These are phyloP conservation scores for Odonthalia washingtoniensis DNA, from an alignment of 31 red algal species.

Conservation along the genomic window DNA sequence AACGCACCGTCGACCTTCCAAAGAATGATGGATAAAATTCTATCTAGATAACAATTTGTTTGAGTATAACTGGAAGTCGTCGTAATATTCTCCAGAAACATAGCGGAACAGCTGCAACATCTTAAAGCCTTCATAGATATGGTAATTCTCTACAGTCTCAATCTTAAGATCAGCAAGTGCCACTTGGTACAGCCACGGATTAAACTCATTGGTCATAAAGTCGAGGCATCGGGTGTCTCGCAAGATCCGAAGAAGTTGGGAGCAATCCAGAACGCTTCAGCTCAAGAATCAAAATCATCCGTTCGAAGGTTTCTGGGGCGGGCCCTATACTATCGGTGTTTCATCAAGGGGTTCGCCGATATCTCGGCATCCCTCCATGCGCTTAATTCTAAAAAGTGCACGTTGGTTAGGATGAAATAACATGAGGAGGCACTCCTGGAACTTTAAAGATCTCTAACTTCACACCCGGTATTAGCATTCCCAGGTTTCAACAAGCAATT, in stretches of 20 bases:
- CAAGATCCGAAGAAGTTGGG: too few relatives aligned
- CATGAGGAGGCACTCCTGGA: too few relatives aligned
- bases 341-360: too few relatives aligned
- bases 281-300: too few relatives aligned
- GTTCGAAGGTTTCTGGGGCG: too few relatives aligned
- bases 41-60: neutral
- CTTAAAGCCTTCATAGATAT: neutral
- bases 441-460: neutral
- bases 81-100: neutral
- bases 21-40: neutral
- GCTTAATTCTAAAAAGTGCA: too few relatives aligned
- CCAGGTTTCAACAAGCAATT: conserved; percentile 26
- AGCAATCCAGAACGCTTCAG: too few relatives aligned
- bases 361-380: too few relatives aligned
- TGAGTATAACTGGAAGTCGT: conserved; percentile 8
- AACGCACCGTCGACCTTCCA: conserved; percentile 7
- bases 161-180: conserved; percentile 7
- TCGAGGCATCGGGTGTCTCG: too few relatives aligned
- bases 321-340: too few relatives aligned
- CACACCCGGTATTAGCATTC: conserved; percentile 16
- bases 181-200: neutral
- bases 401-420: too few relatives aligned
- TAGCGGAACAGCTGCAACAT: neutral
- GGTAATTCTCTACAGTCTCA: neutral
- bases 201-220: too few relatives aligned